Percentiles rank a stretch among this genome's conserved stretches.
These are phyloP conservation scores for Allomyces macrogynus DNA, from an alignment of 192 early-diverging fungal genomes.

Conservation along the genomic window DNA sequence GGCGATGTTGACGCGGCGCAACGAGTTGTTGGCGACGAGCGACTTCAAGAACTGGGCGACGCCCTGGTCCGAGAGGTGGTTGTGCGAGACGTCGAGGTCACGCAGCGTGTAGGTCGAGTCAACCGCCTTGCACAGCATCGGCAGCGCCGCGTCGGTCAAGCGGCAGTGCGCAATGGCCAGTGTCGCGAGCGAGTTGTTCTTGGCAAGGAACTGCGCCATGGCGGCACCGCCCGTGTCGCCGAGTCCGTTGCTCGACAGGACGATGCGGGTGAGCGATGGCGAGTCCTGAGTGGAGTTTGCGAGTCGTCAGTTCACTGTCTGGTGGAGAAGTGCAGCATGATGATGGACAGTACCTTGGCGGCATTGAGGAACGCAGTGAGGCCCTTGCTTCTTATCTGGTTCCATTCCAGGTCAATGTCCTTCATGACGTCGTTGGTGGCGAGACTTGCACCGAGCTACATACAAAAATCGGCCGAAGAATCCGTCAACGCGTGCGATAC, in stretches of 20 bases:
- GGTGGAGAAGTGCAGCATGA: too few relatives aligned
- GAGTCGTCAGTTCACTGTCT: too few relatives aligned
- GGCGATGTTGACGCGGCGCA: background rate
- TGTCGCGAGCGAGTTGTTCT: background rate
- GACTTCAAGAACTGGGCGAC: background rate
- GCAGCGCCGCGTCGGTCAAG: background rate
- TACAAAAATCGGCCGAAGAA: too few relatives aligned
- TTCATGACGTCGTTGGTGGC: background rate
- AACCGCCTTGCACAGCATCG: background rate
- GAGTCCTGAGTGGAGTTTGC: background rate
- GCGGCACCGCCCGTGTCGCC: background rate
- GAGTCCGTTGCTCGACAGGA: background rate
- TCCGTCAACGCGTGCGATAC: too few relatives aligned
- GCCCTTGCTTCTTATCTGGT: background rate
- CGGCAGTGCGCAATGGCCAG: background rate
- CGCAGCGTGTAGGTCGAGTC: background rate
- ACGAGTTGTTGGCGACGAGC: background rate
- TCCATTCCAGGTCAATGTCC: background rate
- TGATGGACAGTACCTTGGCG: background rate
- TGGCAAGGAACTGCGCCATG: background rate
- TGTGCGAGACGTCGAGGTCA: background rate
- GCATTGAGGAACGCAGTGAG: background rate
- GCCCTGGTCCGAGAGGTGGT: background rate
- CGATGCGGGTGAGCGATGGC: background rate
- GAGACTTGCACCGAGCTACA: background rate